Evolutionary conservation across 805 yeast genomes (phyloP).

Genomic region (Metschnikowia orientalis): DNA sequence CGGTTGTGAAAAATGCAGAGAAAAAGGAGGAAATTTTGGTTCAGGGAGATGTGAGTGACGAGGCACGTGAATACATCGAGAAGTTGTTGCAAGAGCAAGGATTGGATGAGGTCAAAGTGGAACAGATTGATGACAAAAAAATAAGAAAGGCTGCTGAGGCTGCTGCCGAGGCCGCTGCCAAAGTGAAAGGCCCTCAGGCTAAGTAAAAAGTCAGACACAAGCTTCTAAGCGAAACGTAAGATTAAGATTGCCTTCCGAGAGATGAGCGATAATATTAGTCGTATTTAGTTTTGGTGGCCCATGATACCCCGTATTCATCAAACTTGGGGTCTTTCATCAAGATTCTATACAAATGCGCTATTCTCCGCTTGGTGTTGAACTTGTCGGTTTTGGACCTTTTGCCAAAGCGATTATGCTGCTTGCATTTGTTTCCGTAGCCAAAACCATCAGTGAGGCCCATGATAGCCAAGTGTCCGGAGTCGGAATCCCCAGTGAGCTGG

Average conservation of each 20-base stretch:
- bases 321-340: constrained; percentile 15
- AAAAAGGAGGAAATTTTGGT: constrained; percentile 88
- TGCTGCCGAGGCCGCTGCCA: constrained; percentile 14
- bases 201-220: too few species aligned
- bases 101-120: constrained; percentile 80
- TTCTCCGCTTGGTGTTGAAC: constrained; percentile 19
- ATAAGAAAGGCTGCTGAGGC: constrained; percentile 43
- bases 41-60: constrained; percentile 95
- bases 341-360: constrained; percentile 19
- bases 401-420: constrained; percentile 19
- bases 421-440: constrained; percentile 21
- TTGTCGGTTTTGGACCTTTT: constrained; percentile 17
- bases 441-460: constrained; percentile 21
- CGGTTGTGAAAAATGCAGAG: constrained; percentile 84
- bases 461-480: constrained; percentile 21
- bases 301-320: constrained; percentile 17
- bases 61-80: constrained; percentile 72
- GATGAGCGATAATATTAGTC: constrained; percentile 11
- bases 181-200: constrained; percentile 3
- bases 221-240: too few species aligned
- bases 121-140: constrained; percentile 77
- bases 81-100: constrained; percentile 77
- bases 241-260: too few species aligned
- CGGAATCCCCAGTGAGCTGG: constrained; percentile 20
- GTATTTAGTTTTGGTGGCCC: constrained; percentile 18